These are phyloP conservation scores for Coemansia sp. DNA, from an alignment of 192 early-diverging fungal genomes.

Conservation along the genomic window DNA sequence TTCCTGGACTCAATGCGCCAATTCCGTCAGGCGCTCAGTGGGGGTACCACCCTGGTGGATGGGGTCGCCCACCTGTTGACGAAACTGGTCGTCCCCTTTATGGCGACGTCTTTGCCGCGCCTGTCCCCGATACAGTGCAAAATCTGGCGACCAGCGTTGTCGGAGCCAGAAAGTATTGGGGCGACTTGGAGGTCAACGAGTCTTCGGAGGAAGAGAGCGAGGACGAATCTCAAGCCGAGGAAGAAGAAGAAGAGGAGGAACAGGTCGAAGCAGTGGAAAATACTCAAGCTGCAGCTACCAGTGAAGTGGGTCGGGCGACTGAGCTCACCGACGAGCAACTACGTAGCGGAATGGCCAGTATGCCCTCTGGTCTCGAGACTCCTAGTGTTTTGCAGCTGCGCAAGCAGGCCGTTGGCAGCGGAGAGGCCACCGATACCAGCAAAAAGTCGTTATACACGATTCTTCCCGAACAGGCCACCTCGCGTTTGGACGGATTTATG, in stretches of 20 bases:
- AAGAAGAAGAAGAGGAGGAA: conserved; percentile 11
- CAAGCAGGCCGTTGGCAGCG: conserved; percentile 62
- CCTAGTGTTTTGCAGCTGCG: conserved; percentile 91
- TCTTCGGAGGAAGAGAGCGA: conserved; percentile 67
- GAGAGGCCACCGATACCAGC: conserved; percentile 34
- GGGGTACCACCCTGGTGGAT: conserved; percentile 98
- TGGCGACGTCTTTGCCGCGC: conserved; percentile 91
- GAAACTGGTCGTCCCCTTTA: conserved; percentile 90
- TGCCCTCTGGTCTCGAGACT: conserved; percentile 73
- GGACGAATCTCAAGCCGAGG: conserved; percentile 68
- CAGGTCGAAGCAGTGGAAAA: conserved; percentile 60
- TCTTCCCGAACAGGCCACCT: conserved; percentile 71
- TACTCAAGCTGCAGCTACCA: not conserved
- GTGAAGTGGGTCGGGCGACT: conserved; percentile 44
- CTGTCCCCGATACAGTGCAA: conserved; percentile 49
- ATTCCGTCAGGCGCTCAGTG: conserved; percentile 98
- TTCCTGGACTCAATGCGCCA: conserved; percentile 95
- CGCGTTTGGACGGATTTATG: conserved; percentile 83
- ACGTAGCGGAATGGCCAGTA: conserved; percentile 61
- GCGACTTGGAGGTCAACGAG: conserved; percentile 82
- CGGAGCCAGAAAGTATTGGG: conserved; percentile 71
- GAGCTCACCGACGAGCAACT: conserved; percentile 61
- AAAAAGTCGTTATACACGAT: conserved; percentile 80
- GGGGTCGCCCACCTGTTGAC: conserved; percentile 85
- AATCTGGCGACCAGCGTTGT: conserved; percentile 14